Conservation (phyloP, 768 basidiomycete species). For the Psilocybe sp. region DNA sequence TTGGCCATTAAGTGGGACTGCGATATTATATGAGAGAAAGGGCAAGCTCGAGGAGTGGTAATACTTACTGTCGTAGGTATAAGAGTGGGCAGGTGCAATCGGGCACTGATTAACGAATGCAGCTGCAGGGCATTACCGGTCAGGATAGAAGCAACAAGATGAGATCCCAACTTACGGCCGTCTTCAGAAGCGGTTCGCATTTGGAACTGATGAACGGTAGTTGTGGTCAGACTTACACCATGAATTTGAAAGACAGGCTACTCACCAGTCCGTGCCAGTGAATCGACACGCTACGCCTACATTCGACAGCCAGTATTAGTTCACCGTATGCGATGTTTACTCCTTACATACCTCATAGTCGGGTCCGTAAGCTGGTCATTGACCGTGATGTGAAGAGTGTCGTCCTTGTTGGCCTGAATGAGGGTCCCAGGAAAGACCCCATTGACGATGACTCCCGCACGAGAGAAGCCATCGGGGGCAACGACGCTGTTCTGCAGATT, state of each 20-base stretch:
- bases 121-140: slow-evolving; percentile 8
- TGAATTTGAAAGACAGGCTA: neutral
- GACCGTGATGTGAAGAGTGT: slow-evolving; percentile 29
- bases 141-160: neutral
- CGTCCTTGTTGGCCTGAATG: slow-evolving; percentile 37
- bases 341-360: slow-evolving; percentile 24
- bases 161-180: slow-evolving; percentile 30
- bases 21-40: neutral
- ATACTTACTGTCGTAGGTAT: slow-evolving; percentile 19
- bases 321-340: neutral
- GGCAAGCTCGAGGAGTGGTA: too few species aligned
- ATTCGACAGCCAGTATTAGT: neutral
- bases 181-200: slow-evolving; percentile 41
- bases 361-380: slow-evolving; percentile 29
- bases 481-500: slow-evolving; percentile 34
- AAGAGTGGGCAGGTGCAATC: slow-evolving; percentile 23
- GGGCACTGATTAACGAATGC: slow-evolving; percentile 27
- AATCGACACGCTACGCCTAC: slow-evolving; percentile 27
- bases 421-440: slow-evolving; percentile 37
- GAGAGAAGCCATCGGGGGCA: slow-evolving; percentile 39
- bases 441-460: slow-evolving; percentile 37
- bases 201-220: slow-evolving; percentile 29
- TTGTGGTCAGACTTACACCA: too few species aligned
- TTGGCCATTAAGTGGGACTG: slow-evolving; percentile 19
- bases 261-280: slow-evolving; percentile 32